These are phyloP conservation scores for Rheum nobile DNA, from an alignment of 148 eudicot species.

Conservation along the genomic window DNA sequence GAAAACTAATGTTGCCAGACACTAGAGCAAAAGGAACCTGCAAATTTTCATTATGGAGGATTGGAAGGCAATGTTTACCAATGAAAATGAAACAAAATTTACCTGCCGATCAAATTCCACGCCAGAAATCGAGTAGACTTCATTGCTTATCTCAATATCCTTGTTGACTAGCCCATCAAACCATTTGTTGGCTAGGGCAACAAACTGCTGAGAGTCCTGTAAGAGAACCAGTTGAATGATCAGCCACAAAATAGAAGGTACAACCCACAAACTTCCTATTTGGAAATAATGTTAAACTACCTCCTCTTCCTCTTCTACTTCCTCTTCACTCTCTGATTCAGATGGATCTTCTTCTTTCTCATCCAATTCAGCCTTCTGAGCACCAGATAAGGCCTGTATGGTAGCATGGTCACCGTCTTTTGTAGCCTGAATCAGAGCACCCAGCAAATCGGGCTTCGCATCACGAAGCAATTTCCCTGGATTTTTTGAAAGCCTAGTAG, in stretches of 20 bases:
- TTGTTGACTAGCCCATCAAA: slow-evolving; percentile 52
- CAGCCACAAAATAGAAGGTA: background rate
- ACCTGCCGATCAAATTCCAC: slow-evolving; percentile 93
- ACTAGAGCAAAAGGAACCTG: background rate
- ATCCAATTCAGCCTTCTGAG: slow-evolving; percentile 28
- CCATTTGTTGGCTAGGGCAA: slow-evolving; percentile 49
- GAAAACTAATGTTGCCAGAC: background rate
- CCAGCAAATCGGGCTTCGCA: slow-evolving; percentile 66
- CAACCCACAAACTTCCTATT: background rate
- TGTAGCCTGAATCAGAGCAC: slow-evolving; percentile 68
- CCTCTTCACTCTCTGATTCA: slow-evolving; percentile 31
- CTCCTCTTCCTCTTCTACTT: slow-evolving; percentile 18
- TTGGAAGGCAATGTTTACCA: background rate
- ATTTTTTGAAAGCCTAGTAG: slow-evolving; percentile 5
- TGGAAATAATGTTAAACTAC: background rate
- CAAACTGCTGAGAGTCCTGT: slow-evolving; percentile 35
- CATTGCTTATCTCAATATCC: slow-evolving; percentile 57
- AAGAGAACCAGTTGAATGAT: background rate
- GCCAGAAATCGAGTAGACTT: slow-evolving; percentile 59
- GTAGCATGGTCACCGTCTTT: slow-evolving; percentile 65
- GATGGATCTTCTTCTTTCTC: slow-evolving; percentile 23
- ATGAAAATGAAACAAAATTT: slow-evolving; percentile 8
- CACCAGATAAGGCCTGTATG: slow-evolving; percentile 39
- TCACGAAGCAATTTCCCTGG: slow-evolving; percentile 78
- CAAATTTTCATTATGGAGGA: background rate